These are phyloP conservation scores for Fusarium proliferatum DNA, from an alignment of 2,329 filamentous ascomycete genomes.

Conservation along the genomic window DNA sequence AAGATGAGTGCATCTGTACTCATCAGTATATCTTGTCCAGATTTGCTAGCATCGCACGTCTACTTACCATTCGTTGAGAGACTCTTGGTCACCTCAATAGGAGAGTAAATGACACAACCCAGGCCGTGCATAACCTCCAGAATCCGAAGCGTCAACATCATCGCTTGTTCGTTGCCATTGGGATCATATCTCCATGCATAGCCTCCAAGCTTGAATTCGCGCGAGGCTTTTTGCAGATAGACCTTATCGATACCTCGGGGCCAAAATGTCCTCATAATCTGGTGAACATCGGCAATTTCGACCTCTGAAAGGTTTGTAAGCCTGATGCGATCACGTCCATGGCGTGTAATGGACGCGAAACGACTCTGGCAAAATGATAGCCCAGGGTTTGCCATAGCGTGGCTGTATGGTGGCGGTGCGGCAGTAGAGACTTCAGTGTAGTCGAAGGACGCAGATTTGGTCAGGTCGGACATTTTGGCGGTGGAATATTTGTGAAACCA, in stretches of 20 bases:
- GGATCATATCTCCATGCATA: slow-evolving; percentile 5
- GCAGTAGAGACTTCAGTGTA: not conserved
- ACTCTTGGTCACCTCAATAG: slow-evolving; percentile 17
- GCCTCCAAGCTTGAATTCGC: slow-evolving; percentile 23
- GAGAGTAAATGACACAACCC: slow-evolving; percentile 17
- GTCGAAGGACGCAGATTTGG: not conserved
- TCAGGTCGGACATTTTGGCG: slow-evolving; percentile 5
- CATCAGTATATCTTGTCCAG: not conserved
- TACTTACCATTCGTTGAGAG: slow-evolving; percentile 7
- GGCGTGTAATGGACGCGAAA: slow-evolving; percentile 5
- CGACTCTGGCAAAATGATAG: not conserved
- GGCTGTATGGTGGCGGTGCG: not conserved
- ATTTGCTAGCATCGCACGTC: rapidly evolving
- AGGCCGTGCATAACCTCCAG: slow-evolving; percentile 1
- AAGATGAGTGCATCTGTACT: slow-evolving; percentile 17
- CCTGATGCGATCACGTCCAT: slow-evolving; percentile 4
- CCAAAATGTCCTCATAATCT: slow-evolving; percentile 10
- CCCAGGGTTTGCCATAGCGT: not conserved
- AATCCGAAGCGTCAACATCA: slow-evolving; percentile 7
- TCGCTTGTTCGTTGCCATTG: slow-evolving; percentile 16
- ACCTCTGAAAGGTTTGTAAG: slow-evolving; percentile 16
- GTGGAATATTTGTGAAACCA: rapidly evolving
- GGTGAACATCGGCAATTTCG: slow-evolving; percentile 2
- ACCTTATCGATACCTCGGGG: slow-evolving; percentile 7
- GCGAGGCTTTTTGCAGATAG: not conserved